phyloP scores from a whole-genome alignment of 139 green algal genomes.

The Choricystis sp. region DNA sequence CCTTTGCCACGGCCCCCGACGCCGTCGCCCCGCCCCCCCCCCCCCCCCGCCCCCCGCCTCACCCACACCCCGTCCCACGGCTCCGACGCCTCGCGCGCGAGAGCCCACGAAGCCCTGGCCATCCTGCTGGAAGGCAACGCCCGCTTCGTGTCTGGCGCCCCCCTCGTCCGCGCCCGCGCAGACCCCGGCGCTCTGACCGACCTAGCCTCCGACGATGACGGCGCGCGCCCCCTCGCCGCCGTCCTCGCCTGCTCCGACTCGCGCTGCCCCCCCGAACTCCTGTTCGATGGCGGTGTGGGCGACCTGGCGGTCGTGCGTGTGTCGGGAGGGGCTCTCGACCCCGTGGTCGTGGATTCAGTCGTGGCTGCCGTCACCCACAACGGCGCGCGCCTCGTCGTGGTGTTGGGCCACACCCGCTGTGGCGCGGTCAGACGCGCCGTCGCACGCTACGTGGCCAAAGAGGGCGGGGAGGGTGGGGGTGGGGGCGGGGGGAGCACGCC shows the following conservation, averaged over 20 bases:
- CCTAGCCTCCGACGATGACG: not conserved
- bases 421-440: not conserved
- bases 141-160: not conserved
- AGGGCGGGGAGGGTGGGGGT: no score
- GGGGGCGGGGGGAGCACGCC: no score
- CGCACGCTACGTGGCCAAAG: no score
- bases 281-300: conserved; percentile 8
- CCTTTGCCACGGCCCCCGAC: no score
- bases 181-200: not conserved
- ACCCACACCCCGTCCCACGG: not conserved
- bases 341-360: conserved; percentile 3
- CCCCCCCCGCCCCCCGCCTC: not conserved
- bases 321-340: conserved; percentile 3
- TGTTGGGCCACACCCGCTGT: conserved; percentile 10
- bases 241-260: conserved; percentile 9
- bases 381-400: conserved; percentile 2
- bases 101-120: not conserved
- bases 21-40: no score
- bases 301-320: conserved; percentile 8
- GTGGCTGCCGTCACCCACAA: conserved; percentile 1
- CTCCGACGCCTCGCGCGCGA: no score
- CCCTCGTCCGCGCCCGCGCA: not conserved
- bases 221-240: not conserved
- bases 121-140: not conserved
- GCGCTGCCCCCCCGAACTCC: conserved; percentile 7